A percentile compares a stretch with the other conserved stretches of the same genome.
These are phyloP conservation scores for Solanum habrochaites DNA, from an alignment of 257 asterid genomes.

Conservation along the genomic window DNA sequence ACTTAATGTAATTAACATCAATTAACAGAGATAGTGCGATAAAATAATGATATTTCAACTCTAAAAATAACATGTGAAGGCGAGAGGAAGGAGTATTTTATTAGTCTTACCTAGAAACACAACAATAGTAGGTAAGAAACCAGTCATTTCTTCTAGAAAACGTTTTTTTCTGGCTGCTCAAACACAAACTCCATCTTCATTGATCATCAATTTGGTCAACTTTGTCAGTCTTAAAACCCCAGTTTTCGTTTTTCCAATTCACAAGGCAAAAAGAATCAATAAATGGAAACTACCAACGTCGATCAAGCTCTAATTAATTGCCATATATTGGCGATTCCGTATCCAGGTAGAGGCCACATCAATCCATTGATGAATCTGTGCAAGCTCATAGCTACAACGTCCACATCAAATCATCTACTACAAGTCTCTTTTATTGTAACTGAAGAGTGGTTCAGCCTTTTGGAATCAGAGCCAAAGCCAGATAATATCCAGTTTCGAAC, in stretches of 20 bases:
- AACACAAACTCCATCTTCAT: background rate
- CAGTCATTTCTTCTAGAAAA: background rate
- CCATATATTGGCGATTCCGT: slow-evolving; percentile 8
- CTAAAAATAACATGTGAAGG: too few species aligned
- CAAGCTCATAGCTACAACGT: background rate
- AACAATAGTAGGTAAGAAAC: background rate
- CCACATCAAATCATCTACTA: background rate
- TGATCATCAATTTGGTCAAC: background rate
- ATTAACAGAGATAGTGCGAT: too few species aligned
- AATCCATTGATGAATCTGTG: slow-evolving; percentile 22
- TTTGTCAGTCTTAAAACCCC: background rate
- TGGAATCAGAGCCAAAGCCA: background rate
- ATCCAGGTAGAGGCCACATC: slow-evolving; percentile 13
- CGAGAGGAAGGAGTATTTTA: background rate
- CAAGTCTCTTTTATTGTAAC: background rate
- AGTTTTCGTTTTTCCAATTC: background rate
- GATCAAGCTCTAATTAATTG: background rate
- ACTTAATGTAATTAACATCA: background rate
- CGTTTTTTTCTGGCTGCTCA: background rate
- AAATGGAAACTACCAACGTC: background rate
- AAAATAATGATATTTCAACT: too few species aligned
- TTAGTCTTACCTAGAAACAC: background rate
- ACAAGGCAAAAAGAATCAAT: background rate
- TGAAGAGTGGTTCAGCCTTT: background rate
- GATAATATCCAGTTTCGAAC: background rate